Base-by-base conservation (phyloP, 768 basidiomycete genomes). In the Leccinum subtestaceum region DNA sequence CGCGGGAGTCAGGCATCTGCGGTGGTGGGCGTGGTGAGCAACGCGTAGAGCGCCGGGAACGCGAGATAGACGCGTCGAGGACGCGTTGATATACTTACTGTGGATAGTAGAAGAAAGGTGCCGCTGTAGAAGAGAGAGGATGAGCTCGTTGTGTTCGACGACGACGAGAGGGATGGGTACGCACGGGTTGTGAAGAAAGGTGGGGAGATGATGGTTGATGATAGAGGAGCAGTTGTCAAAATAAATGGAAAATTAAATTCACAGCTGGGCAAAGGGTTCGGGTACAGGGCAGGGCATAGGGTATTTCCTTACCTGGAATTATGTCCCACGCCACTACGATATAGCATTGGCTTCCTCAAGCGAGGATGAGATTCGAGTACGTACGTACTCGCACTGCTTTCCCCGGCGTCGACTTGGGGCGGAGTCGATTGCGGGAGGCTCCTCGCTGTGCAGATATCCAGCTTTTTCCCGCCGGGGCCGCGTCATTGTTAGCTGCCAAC, bases 1-100 rank as follows among this genome's bases (percentile, higher is more conserved):
- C 94, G 73, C 94, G 93, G 50, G 71, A 66, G 73, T 89, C 88
- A 73, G 87, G 75, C 91, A 91, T 91, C 89, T 91, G 52, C 13
- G 53, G 60, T 29, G 12, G 17, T 45, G 54, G 48, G 38, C 53
- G 50, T 29, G 25, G 50, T 71, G 29, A 71, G 62, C 34, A 49
- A 63, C 56, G 47, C 55, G 62, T 63, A 64, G 43, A 56, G 61
- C 48, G 15, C 54, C 9, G 59, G 52, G 56, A 40, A 63, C 69
- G 67, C 65, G 69, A 60, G 11, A 50, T 53, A 23, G 69, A 78
- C 74, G 76, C 75, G 79, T 75, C 66, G 47, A 59, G 68, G 57
- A 72, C 82, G 73, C 76, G 77, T 67, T 52, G 27, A 55, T 38
- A 4, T 2, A 74, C 80, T 65, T 56, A 88, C 86, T 72, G 71